A percentile compares a stretch with the other conserved stretches of the same genome.
These are phyloP conservation scores for Talaromyces sp. DNA, from an alignment of 2,329 filamentous ascomycete species.

Conservation along the genomic window DNA sequence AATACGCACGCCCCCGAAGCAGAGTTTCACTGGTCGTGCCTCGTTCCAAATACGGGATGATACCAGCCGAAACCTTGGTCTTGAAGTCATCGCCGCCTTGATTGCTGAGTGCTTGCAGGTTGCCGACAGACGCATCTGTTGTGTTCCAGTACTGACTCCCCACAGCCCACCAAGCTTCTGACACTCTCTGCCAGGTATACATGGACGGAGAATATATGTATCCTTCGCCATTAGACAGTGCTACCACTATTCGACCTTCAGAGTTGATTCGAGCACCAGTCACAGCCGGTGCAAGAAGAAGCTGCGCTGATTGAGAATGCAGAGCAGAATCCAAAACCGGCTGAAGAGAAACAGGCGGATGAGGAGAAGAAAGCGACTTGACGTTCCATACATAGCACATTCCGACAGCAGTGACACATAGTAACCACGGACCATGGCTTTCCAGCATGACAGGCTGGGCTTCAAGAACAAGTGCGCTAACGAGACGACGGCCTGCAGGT, in stretches of 20 bases:
- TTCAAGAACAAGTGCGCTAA: constrained; percentile 82
- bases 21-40: constrained; percentile 92
- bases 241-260: constrained; percentile 78
- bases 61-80: constrained; percentile 69
- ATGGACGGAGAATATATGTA: constrained; percentile 82
- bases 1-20: constrained; percentile 84
- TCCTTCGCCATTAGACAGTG: constrained; percentile 88
- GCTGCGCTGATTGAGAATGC: constrained; percentile 69
- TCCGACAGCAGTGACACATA: constrained; percentile 83
- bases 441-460: constrained; percentile 92
- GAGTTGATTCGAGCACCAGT: constrained; percentile 90
- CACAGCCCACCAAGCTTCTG: constrained; percentile 96
- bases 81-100: constrained; percentile 50
- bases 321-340: constrained; percentile 84
- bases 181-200: constrained; percentile 91
- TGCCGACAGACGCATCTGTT: constrained; percentile 80
- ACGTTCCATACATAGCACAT: constrained; percentile 93
- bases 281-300: constrained; percentile 73
- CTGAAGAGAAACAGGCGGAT: constrained; percentile 82
- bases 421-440: constrained; percentile 78
- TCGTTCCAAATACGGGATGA: constrained; percentile 87
- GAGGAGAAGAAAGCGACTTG: constrained; percentile 71
- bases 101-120: constrained; percentile 66
- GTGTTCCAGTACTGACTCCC: constrained; percentile 99
- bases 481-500: constrained; percentile 75